Base-by-base conservation (phyloP, 2,329 filamentous ascomycete species). In the Ophiostoma ulmi region DNA sequence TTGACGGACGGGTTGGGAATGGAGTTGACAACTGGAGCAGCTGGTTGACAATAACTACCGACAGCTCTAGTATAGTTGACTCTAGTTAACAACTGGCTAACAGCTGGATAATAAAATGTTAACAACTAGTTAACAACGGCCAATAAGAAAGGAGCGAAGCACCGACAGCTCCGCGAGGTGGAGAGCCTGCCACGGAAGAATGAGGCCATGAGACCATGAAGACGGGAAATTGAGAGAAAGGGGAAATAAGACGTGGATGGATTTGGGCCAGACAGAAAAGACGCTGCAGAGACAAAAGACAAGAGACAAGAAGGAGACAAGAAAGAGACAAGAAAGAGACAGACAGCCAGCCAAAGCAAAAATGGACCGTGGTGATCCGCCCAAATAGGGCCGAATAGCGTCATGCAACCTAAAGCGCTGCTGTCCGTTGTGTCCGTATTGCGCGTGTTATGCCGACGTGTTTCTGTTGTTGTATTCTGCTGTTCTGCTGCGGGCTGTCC, bases 341-440 rank as follows among this genome's bases (percentile, higher is more conserved):
- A 58, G n/a, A 26, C 52, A 58, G n/a, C 52, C 8, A 58, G 10
- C n/a, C n/a, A 5, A 20, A 14, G 70, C 70, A 73, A 71, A 69
- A 71, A 38, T n/a, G 39, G 55, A 41, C 39, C 5, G 44, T 67
- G 70, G 68, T 68, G 72, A 72, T 74, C 73, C 73, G 72, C 72
- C 66, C 67, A 69, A 74, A 74, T 72, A 74, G 73, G 74, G 72
- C 73, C 74, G 72, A 74, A 75, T 74, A 74, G 72, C 68, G 64
- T 67, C 63, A 74, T 73, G 74, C 74, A 74, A 73, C 72, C 72
- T 68, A 22, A 14, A 31, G 52, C 22, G 52, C 63, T 36, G 35
- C 36, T 20, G 63, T 20, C 35, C 35, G 36, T 39, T 35, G 61
- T 65, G 61, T 38, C 61, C 26, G 58, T 35, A 26, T 26, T 61